Evolutionary conservation across 768 basidiomycete species (phyloP), one percentile per base, ranked within the genome.

Genomic region (Rhodotorula graminis): DNA sequence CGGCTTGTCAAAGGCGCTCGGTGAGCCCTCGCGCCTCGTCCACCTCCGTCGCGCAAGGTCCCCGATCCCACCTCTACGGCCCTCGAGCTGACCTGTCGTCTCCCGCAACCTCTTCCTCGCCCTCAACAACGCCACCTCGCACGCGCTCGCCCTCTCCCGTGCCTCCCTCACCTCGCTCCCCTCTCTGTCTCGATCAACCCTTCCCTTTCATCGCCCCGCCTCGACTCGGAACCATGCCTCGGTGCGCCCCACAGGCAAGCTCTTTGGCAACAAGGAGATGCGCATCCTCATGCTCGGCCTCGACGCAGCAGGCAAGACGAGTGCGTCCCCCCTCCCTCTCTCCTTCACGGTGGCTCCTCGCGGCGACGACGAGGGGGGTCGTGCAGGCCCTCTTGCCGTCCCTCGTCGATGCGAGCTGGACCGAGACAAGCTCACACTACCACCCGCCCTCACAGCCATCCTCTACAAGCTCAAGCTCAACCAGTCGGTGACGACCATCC

Each of bases 201-300:
- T 9, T 37, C 57, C 47, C 46, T 31, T 33, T 61, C 27, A 33
- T n/a, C 44, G n/a, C n/a, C n/a, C n/a, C n/a, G n/a, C n/a, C n/a
- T n/a, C n/a, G n/a, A n/a, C n/a, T n/a, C n/a, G n/a, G n/a, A n/a
- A n/a, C n/a, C n/a, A n/a, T n/a, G n/a, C n/a, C n/a, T n/a, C n/a
- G n/a, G n/a, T n/a, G n/a, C n/a, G 29, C 44, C 47, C 0, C 33
- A 25, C 65, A 70, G 75, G 72, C 72, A 73, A 76, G 67, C 67
- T 97, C 78, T 98, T 97, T 82, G 94, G 93, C 74, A 98, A 93
- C 87, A 95, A 93, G 87, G 95, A 98, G 86, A 98, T 98, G 95
- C 74, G 78, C 21, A 79, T 79, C 71, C 69, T 79, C 81, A 98
- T 98, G 95, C 84, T 97, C 78, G 95, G 95, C 56, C 85, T 98